Percentiles rank a stretch among this genome's conserved stretches.
Conservation (phyloP, 352 stramenopile genomes). For the Aphanomyces stellatus region DNA sequence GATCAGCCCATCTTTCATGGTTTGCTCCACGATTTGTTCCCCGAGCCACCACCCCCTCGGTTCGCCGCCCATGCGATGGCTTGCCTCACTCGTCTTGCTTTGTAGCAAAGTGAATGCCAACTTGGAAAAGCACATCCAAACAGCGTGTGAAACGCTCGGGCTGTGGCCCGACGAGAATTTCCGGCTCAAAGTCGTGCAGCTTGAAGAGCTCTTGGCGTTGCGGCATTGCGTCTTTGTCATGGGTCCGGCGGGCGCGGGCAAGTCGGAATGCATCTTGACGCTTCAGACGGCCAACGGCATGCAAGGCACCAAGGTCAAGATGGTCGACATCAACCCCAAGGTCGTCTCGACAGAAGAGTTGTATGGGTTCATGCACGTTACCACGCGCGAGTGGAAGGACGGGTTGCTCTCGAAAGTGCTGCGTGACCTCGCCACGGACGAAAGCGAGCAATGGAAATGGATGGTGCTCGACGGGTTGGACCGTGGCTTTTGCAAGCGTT, state of each 20-base stretch:
- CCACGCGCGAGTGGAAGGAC: slow-evolving; percentile 94
- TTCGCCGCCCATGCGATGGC: not conserved
- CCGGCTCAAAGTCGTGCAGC: slow-evolving; percentile 90
- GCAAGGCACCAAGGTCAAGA: slow-evolving; percentile 39
- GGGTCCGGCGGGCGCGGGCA: slow-evolving; percentile 87
- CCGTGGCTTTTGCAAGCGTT: not conserved
- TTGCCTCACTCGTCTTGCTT: not conserved
- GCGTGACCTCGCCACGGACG: slow-evolving; percentile 78
- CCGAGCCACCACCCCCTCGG: slow-evolving; percentile 74
- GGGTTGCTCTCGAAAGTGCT: slow-evolving; percentile 92
- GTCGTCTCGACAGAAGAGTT: slow-evolving; percentile 93
- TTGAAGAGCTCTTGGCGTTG: slow-evolving; percentile 91
- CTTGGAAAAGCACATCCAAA: slow-evolving; percentile 86
- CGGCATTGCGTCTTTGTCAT: slow-evolving; percentile 96
- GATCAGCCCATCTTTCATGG: slow-evolving; percentile 92
- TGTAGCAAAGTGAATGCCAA: slow-evolving; percentile 71
- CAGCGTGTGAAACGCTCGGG: slow-evolving; percentile 82
- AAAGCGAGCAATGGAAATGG: slow-evolving; percentile 86
- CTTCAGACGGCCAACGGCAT: slow-evolving; percentile 33
- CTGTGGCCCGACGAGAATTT: slow-evolving; percentile 91
- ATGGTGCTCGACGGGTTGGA: slow-evolving; percentile 87
- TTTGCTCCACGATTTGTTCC: slow-evolving; percentile 91
- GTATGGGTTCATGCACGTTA: slow-evolving; percentile 94
- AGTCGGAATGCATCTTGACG: slow-evolving; percentile 91
- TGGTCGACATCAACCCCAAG: slow-evolving; percentile 91